These are phyloP conservation scores for Cytospora chrysosperma DNA, from an alignment of 2,329 filamentous ascomycete species.

Conservation along the genomic window DNA sequence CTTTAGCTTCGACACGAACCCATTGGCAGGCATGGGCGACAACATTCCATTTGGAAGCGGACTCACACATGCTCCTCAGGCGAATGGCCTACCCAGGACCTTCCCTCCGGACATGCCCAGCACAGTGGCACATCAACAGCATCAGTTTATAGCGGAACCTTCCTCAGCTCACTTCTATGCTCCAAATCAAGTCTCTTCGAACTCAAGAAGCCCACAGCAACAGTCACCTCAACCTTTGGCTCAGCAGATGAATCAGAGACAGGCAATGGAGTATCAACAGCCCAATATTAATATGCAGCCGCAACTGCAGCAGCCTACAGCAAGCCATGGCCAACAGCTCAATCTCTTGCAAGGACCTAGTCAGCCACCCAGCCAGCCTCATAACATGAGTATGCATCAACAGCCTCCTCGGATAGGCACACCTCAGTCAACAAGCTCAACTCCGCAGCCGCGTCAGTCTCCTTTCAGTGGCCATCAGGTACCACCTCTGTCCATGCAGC, in stretches of 20 bases:
- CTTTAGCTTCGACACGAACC: slow-evolving; percentile 16
- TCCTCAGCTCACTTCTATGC: slow-evolving; percentile 3
- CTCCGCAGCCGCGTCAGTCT: slow-evolving; percentile 20
- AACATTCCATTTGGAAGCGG: slow-evolving; percentile 7
- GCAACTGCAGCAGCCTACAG: slow-evolving; percentile 28
- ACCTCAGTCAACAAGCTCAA: slow-evolving; percentile 11
- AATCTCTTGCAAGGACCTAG: slow-evolving; percentile 7
- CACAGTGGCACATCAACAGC: slow-evolving; percentile 13
- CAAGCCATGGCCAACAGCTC: slow-evolving; percentile 28
- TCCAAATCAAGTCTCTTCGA: not conserved
- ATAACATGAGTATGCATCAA: slow-evolving; percentile 14
- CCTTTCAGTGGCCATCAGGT: slow-evolving; percentile 18
- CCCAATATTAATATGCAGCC: slow-evolving; percentile 28
- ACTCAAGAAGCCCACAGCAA: slow-evolving; percentile 20
- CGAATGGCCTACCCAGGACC: slow-evolving; percentile 7
- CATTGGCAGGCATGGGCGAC: slow-evolving; percentile 6
- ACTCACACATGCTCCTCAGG: slow-evolving; percentile 13
- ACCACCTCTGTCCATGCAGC: slow-evolving; percentile 17
- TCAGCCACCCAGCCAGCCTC: slow-evolving; percentile 16
- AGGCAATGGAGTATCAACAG: slow-evolving; percentile 21
- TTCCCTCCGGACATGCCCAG: slow-evolving; percentile 17
- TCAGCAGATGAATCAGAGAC: slow-evolving; percentile 19
- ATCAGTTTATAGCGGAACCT: slow-evolving; percentile 14
- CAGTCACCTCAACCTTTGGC: slow-evolving; percentile 20
- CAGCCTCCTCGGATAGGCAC: slow-evolving; percentile 17